Evolutionary conservation across 148 eudicot genomes (phyloP).

Genomic region (Cornus florida): DNA sequence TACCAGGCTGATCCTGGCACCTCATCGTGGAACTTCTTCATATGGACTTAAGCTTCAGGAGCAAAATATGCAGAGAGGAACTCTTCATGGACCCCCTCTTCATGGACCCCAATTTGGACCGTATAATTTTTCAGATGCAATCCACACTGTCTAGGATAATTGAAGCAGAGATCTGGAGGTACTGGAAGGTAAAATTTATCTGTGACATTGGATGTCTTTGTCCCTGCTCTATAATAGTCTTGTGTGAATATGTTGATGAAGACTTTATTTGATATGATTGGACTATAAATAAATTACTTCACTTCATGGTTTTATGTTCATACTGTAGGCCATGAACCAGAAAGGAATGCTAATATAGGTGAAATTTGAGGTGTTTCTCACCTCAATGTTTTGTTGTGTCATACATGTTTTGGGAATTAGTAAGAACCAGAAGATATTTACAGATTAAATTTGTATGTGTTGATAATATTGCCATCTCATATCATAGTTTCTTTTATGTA

Average conservation of each 20-base stretch:
- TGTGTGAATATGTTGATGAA: constrained; percentile 8
- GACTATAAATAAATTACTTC: background rate
- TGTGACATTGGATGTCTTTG: background rate
- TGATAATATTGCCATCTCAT: background rate
- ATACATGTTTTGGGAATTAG: background rate
- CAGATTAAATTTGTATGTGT: background rate
- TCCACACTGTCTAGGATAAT: background rate
- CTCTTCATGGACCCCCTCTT: constrained; percentile 10
- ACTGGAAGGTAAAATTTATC: background rate
- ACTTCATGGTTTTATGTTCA: background rate
- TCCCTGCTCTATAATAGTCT: background rate
- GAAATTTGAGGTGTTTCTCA: constrained; percentile 19
- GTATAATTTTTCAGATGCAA: constrained; percentile 27
- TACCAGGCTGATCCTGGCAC: constrained; percentile 11
- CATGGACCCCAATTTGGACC: constrained; percentile 21
- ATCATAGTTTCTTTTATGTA: background rate
- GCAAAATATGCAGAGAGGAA: constrained; percentile 13
- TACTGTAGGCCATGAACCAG: background rate
- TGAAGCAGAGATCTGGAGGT: background rate
- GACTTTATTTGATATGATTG: background rate
- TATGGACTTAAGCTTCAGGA: constrained; percentile 21
- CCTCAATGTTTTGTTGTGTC: constrained; percentile 6
- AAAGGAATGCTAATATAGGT: background rate
- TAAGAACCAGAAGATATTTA: background rate
- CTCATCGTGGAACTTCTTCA: constrained; percentile 18